Evolutionary conservation across 2,329 filamentous ascomycete genomes (phyloP), one percentile per base, ranked within the genome.

Genomic region (Talaromyces rugulosus): DNA sequence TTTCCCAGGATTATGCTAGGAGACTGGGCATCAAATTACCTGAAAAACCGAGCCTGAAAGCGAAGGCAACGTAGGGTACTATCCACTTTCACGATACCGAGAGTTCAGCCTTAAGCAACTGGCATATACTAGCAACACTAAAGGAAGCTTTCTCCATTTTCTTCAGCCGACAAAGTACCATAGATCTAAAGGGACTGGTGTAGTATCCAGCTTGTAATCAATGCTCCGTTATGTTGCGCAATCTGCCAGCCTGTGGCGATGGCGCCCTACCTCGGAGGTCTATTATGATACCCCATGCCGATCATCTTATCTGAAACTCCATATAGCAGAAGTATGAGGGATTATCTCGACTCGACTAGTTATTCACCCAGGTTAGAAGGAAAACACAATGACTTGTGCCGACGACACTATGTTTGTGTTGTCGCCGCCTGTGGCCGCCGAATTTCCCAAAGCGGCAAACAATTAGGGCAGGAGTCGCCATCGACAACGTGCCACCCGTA

Each of bases 1-100:
- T 33, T 16, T 40, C 52, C 56, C 59, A 75, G 72, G 71, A 73
- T 60, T 74, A 75, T 67, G 69, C 72, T 59, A 68, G 64, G 65
- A 71, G 69, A 51, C 64, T 74, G 42, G 68, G 71, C 14, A 60
- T 71, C 30, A 65, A 69, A 44, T 54, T 70, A 31, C 66, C 66
- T 14, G 53, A 65, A 12, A 44, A 16, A 33, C 50, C 50, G 16
- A 31, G 28, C 50, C 28, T 53, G 30, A 53, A 53, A 53, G 50
- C 28, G 3, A 53, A 53, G 28, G 50, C 28, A 53, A 12, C 28
- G n/a, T 53, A 53, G 28, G 50, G 11, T 9, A 28, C 14, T 9
- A 23, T 16, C 5, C 14, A 31, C 14, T 23, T 8, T 30, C 6
- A 53, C 28, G 16, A 53, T n/a, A 5, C 23, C 18, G 16, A 18